Conservation (phyloP, 2,329 filamentous ascomycete genomes). For the Zasmidium angulare region DNA sequence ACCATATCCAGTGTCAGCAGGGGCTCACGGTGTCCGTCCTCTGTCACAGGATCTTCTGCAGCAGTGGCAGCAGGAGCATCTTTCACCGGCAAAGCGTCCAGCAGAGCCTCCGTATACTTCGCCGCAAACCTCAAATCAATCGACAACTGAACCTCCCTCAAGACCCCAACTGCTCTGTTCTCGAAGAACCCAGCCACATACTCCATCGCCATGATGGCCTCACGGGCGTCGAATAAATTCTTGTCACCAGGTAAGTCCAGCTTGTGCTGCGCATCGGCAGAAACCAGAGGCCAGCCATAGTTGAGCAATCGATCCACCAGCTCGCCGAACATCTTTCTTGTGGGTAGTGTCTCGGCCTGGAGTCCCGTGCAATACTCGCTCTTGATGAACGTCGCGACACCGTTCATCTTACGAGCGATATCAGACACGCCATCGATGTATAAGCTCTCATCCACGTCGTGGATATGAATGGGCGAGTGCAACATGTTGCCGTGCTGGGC, state of each 20-base stretch:
- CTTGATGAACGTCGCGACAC: constrained; percentile 15
- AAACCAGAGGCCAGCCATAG: constrained; percentile 13
- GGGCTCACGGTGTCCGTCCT: too few species aligned
- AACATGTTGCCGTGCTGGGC: neutral
- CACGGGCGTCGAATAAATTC: constrained; percentile 1
- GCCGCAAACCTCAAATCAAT: neutral
- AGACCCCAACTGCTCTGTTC: neutral
- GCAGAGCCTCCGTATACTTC: neutral
- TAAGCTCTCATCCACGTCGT: neutral
- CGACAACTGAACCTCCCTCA: neutral
- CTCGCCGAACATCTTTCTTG: constrained; percentile 7
- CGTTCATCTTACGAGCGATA: constrained; percentile 11
- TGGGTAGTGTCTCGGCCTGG: constrained; percentile 6
- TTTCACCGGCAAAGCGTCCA: too few species aligned
- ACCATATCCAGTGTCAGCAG: too few species aligned
- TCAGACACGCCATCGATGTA: neutral
- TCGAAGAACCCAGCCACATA: constrained; percentile 12
- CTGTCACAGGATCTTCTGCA: too few species aligned
- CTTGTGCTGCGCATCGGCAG: neutral
- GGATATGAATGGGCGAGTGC: neutral
- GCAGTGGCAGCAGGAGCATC: too few species aligned
- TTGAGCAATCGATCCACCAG: constrained; percentile 6
- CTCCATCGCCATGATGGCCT: constrained; percentile 15
- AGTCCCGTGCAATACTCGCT: constrained; percentile 12
- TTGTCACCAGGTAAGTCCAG: constrained; percentile 10